Conservation (phyloP, 352 stramenopile species). For the Sclerospora graminicola region DNA sequence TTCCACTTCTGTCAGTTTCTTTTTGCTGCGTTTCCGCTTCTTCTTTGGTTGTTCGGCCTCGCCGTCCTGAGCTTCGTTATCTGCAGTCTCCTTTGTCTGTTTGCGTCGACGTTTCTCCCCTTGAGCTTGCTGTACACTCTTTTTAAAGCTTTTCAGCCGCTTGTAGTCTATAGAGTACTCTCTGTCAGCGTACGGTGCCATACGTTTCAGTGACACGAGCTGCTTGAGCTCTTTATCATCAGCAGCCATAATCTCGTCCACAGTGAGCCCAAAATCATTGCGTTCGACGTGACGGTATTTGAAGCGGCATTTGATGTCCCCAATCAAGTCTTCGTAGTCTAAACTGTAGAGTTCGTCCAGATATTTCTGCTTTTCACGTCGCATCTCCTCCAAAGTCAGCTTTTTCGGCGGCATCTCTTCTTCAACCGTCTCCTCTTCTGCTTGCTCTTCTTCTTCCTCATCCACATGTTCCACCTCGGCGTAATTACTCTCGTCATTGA, state of each 20-base stretch:
- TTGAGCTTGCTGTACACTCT: constrained; percentile 33
- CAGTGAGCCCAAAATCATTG: constrained; percentile 95
- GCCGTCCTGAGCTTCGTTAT: constrained; percentile 8
- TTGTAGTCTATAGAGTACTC: constrained; percentile 70
- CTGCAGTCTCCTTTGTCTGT: constrained; percentile 11
- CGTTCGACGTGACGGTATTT: constrained; percentile 93
- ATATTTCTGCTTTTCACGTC: constrained; percentile 86
- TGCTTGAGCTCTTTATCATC: constrained; percentile 94
- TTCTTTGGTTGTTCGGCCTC: constrained; percentile 31
- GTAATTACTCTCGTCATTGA: constrained; percentile 18
- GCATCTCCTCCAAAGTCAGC: constrained; percentile 51
- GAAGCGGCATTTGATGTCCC: constrained; percentile 95
- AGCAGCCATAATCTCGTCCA: constrained; percentile 96
- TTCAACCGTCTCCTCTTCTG: constrained; percentile 36
- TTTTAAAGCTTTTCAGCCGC: constrained; percentile 67
- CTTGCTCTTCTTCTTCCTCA: constrained; percentile 35
- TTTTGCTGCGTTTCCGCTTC: constrained; percentile 70
- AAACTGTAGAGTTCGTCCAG: constrained; percentile 96
- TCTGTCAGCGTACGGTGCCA: constrained; percentile 90
- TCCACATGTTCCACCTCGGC: constrained; percentile 21
- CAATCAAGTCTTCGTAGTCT: constrained; percentile 99
- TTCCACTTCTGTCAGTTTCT: constrained; percentile 16
- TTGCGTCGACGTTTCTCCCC: constrained; percentile 30
- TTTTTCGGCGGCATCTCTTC: constrained; percentile 30
- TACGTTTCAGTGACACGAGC: constrained; percentile 95